phyloP scores from a whole-genome alignment of 768 basidiomycete species.

The Xanthoconium stramineum region DNA sequence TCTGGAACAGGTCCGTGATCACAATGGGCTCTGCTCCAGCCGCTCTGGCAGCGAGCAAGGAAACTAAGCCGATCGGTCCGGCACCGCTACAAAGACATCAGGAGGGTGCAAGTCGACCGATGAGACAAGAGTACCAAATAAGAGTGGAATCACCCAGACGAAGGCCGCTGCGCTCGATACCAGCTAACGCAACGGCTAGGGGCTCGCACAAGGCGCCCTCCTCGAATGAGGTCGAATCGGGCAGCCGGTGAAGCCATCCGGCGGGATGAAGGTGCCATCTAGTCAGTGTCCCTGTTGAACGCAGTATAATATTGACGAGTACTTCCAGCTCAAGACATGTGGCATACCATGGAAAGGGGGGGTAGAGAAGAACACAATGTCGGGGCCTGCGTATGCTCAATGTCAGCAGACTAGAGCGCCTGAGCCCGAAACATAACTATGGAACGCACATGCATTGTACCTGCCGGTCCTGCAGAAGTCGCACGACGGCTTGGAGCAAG shows the following conservation, averaged over 20 bases:
- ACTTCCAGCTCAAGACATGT: background rate
- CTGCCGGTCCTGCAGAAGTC: constrained; percentile 60
- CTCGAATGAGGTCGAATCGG: constrained; percentile 59
- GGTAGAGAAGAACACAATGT: constrained; percentile 66
- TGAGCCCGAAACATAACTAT: background rate
- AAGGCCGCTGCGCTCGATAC: constrained; percentile 61
- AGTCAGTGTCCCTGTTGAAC: constrained; percentile 50
- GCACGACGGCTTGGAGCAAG: constrained; percentile 60
- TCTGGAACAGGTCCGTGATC: constrained; percentile 66
- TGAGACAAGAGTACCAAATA: constrained; percentile 45
- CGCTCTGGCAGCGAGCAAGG: constrained; percentile 61
- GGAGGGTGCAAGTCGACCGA: background rate
- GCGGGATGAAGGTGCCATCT: constrained; percentile 67
- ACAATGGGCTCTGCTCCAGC: constrained; percentile 69
- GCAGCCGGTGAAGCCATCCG: constrained; percentile 65
- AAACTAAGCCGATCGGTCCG: constrained; percentile 63
- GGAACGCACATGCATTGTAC: constrained; percentile 54
- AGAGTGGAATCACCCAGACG: constrained; percentile 63
- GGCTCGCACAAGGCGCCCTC: constrained; percentile 70
- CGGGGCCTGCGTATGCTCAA: constrained; percentile 27
- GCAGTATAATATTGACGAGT: background rate
- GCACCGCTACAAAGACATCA: constrained; percentile 46
- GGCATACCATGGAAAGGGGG: constrained; percentile 60
- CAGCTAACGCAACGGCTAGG: constrained; percentile 63
- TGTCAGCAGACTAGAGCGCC: background rate